Percentiles rank a stretch among this genome's conserved stretches.
These are phyloP conservation scores for Alternaria novae-zelandiae DNA, from an alignment of 2,329 filamentous ascomycete species.

Conservation along the genomic window DNA sequence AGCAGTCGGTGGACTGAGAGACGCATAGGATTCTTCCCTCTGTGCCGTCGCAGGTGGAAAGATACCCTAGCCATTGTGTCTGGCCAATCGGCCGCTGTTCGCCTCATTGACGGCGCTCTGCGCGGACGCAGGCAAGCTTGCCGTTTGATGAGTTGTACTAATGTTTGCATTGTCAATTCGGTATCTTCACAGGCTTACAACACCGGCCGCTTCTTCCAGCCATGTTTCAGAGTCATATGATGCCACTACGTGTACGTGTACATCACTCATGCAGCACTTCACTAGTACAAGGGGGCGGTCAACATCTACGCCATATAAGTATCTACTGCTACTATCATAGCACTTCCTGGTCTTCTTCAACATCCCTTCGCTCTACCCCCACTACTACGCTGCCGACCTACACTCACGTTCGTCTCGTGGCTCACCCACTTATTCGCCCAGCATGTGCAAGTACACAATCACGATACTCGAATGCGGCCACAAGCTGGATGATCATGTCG, in stretches of 20 bases:
- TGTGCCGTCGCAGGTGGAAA: constrained; percentile 6
- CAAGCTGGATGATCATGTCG: constrained; percentile 23
- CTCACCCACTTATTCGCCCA: background rate
- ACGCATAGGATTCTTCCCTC: constrained; percentile 6
- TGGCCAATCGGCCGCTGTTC: constrained; percentile 9
- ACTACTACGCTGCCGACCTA: background rate
- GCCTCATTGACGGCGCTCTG: constrained; percentile 11
- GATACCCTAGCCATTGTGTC: constrained; percentile 1
- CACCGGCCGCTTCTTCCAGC: background rate
- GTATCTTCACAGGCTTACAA: constrained; percentile 8
- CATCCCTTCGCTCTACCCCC: constrained; percentile 8
- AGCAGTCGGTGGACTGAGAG: constrained; percentile 4
- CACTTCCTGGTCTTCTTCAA: constrained; percentile 10
- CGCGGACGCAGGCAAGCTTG: constrained; percentile 1
- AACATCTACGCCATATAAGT: constrained; percentile 12
- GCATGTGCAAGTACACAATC: constrained; percentile 33
- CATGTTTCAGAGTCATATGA: constrained; percentile 11
- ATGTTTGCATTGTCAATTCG: constrained; percentile 7
- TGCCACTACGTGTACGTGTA: constrained; percentile 12
- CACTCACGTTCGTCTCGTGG: background rate
- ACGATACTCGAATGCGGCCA: constrained; percentile 29
- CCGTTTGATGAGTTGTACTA: constrained; percentile 15
- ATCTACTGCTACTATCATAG: background rate
- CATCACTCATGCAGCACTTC: constrained; percentile 11
- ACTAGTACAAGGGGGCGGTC: constrained; percentile 5